phyloP scores from a whole-genome alignment of 179 eudicot genomes.

The Amaranthus tricolor region DNA sequence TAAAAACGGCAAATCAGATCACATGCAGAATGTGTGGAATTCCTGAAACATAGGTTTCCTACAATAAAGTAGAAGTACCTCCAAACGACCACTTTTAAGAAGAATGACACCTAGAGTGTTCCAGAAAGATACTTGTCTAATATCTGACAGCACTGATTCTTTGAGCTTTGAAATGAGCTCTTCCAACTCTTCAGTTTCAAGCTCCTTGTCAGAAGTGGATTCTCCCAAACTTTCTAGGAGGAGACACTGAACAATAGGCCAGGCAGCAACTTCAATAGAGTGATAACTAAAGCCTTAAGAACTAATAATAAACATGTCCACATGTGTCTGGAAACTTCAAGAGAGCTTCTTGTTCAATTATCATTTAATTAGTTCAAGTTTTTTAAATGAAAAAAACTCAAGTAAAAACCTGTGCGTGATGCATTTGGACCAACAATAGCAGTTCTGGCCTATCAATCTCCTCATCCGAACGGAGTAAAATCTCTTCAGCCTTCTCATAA shows the following conservation, averaged over 20 bases:
- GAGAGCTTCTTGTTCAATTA: neutral
- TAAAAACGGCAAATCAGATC: conserved; percentile 26
- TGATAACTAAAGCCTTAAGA: neutral
- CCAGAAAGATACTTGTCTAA: conserved; percentile 92
- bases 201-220: conserved; percentile 54
- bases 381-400: neutral
- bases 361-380: neutral
- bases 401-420: conserved; percentile 88
- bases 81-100: conserved; percentile 73
- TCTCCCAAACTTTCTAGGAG: conserved; percentile 80
- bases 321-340: neutral
- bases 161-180: conserved; percentile 65
- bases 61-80: conserved; percentile 44
- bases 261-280: conserved; percentile 15
- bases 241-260: conserved; percentile 58
- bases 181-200: conserved; percentile 72
- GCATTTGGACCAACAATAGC: conserved; percentile 85
- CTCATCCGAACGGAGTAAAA: conserved; percentile 81
- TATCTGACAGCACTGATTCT: conserved; percentile 74
- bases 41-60: neutral
- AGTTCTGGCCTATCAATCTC: conserved; percentile 89
- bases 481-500: conserved; percentile 88
- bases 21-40: neutral
- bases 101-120: conserved; percentile 83
- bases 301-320: conserved; percentile 1